These are phyloP conservation scores for Kodamaea plutei DNA, from an alignment of 1,139 yeast species.

Conservation along the genomic window DNA sequence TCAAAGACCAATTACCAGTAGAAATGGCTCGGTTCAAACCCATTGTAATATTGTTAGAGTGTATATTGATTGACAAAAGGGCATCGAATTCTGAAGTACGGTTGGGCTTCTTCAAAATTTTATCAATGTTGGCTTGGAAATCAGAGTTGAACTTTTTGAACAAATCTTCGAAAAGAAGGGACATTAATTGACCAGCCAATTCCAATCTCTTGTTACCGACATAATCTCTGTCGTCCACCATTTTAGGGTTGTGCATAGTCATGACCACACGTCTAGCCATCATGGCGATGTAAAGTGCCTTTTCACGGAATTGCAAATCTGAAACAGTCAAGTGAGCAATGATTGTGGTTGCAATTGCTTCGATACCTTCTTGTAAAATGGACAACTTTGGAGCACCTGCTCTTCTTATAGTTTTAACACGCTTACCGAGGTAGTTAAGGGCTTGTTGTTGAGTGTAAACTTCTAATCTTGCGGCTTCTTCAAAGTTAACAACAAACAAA, in stretches of 20 bases:
- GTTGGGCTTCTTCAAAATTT: slow-evolving; percentile 88
- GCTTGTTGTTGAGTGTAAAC: slow-evolving; percentile 94
- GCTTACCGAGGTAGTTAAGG: slow-evolving; percentile 79
- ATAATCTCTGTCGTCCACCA: slow-evolving; percentile 97
- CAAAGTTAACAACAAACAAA: slow-evolving; percentile 85
- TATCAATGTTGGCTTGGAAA: slow-evolving; percentile 91
- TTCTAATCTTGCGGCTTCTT: slow-evolving; percentile 84
- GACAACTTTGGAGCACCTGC: slow-evolving; percentile 78
- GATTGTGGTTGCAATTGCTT: slow-evolving; percentile 93
- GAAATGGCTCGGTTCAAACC: slow-evolving; percentile 96
- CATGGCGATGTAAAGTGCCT: slow-evolving; percentile 89
- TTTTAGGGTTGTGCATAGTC: slow-evolving; percentile 92
- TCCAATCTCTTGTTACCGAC: slow-evolving; percentile 98
- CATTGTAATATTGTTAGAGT: slow-evolving; percentile 86
- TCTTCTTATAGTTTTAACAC: slow-evolving; percentile 89
- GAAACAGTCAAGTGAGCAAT: slow-evolving; percentile 91
- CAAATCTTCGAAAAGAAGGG: slow-evolving; percentile 89
- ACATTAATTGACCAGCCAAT: slow-evolving; percentile 95
- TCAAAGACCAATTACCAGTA: slow-evolving; percentile 97
- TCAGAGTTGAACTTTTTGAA: slow-evolving; percentile 94
- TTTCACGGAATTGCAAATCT: slow-evolving; percentile 86
- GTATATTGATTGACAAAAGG: slow-evolving; percentile 78
- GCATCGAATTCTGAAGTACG: slow-evolving; percentile 96
- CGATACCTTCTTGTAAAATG: slow-evolving; percentile 89
- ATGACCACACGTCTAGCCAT: slow-evolving; percentile 95